A percentile compares a stretch with the other conserved stretches of the same genome.
These are phyloP conservation scores for Rhododendron williamsianum DNA, from an alignment of 148 eudicot species.

Conservation along the genomic window DNA sequence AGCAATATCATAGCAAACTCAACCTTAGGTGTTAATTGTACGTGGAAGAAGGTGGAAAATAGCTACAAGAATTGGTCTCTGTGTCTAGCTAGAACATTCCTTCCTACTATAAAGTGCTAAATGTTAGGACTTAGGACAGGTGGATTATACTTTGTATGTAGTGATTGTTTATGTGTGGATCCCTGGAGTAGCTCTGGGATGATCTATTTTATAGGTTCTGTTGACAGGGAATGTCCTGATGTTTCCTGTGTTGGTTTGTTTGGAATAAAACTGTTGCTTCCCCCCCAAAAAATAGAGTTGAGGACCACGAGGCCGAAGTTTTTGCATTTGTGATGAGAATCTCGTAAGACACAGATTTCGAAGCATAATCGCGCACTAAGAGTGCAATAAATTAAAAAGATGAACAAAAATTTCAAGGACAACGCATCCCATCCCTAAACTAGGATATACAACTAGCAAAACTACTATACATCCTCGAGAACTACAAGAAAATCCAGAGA, in stretches of 20 bases:
- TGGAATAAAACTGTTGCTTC: neutral
- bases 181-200: neutral
- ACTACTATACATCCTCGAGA: conserved; percentile 40
- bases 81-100: neutral
- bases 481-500: conserved; percentile 31
- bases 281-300: neutral
- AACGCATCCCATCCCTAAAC: neutral
- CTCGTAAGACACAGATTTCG: neutral
- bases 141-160: neutral
- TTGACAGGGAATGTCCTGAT: neutral
- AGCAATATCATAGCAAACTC: neutral
- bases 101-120: neutral
- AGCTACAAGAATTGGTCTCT: neutral
- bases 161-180: neutral
- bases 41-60: neutral
- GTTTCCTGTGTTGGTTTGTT: neutral
- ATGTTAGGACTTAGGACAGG: neutral
- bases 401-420: neutral
- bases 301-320: neutral
- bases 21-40: neutral
- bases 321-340: neutral
- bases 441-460: conserved; percentile 53
- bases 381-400: neutral
- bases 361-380: neutral
- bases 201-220: neutral